Conservation (phyloP, 495 filamentous ascomycete genomes). For the Aspergillus nidulans region DNA sequence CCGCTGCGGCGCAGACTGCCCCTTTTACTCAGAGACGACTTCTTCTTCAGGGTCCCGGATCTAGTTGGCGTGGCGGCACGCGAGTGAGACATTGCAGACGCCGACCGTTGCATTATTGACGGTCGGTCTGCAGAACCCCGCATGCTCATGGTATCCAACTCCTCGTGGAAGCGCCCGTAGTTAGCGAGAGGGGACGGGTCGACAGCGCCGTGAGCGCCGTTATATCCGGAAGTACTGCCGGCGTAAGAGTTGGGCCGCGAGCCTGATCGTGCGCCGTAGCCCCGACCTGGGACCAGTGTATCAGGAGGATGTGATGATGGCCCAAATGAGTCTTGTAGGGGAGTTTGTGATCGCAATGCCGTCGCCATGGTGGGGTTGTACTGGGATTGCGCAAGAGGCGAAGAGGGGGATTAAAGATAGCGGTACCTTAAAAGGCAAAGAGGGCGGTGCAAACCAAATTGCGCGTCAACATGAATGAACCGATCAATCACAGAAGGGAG, state of each 20-base stretch:
- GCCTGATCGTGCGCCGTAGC: slow-evolving; percentile 28
- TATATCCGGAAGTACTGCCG: slow-evolving; percentile 30
- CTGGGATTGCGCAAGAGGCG: slow-evolving; percentile 18
- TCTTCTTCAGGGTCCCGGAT: slow-evolving; percentile 81
- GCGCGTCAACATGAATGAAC: slow-evolving; percentile 15
- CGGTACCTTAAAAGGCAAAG: background rate
- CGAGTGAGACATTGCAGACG: slow-evolving; percentile 50
- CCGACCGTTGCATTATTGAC: slow-evolving; percentile 43
- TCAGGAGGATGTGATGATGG: slow-evolving; percentile 28
- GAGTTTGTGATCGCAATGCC: slow-evolving; percentile 42
- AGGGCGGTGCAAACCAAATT: slow-evolving; percentile 19
- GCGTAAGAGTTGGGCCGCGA: slow-evolving; percentile 40
- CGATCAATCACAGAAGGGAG: slow-evolving; percentile 4
- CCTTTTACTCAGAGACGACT: slow-evolving; percentile 66
- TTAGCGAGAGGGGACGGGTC: slow-evolving; percentile 43
- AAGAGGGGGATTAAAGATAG: slow-evolving; percentile 5
- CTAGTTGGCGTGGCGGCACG: slow-evolving; percentile 57
- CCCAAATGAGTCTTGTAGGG: slow-evolving; percentile 38
- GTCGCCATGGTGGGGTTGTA: slow-evolving; percentile 31
- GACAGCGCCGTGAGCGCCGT: slow-evolving; percentile 36
- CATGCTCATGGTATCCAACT: slow-evolving; percentile 64
- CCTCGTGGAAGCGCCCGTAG: slow-evolving; percentile 59
- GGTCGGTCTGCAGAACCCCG: slow-evolving; percentile 57
- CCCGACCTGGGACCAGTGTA: slow-evolving; percentile 25
- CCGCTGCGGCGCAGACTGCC: slow-evolving; percentile 73